phyloP scores from a whole-genome alignment of 2,329 filamentous ascomycete genomes.

The Lasiodiplodia theobromae region DNA sequence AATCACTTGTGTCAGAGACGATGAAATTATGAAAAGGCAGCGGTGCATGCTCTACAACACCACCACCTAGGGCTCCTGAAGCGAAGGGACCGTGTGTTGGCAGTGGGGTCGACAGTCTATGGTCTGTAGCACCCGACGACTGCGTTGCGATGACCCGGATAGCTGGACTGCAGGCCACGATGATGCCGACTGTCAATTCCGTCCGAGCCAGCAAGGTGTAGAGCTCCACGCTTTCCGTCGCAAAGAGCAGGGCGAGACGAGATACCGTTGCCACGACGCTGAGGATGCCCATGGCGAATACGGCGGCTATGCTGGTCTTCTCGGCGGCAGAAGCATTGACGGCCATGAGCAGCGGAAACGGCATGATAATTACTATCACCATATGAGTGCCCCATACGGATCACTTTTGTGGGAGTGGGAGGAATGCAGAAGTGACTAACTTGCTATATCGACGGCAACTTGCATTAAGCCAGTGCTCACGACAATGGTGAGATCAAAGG shows the following conservation, averaged over 20 bases:
- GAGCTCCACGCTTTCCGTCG: slow-evolving; percentile 4
- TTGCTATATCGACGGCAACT: background rate
- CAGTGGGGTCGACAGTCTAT: background rate
- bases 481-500: slow-evolving; percentile 1
- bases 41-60: background rate
- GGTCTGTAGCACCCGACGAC: background rate
- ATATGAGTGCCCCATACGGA: background rate
- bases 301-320: slow-evolving; percentile 7
- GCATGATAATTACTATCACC: background rate
- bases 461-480: background rate
- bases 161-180: slow-evolving; percentile 4
- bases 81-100: background rate
- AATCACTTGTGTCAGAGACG: background rate
- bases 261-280: background rate
- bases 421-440: background rate
- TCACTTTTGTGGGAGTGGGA: background rate
- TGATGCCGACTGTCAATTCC: slow-evolving; percentile 5
- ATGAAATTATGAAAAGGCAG: background rate
- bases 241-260: background rate
- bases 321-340: background rate
- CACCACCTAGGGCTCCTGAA: background rate
- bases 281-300: slow-evolving; percentile 13
- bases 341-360: background rate
- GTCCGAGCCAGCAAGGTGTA: slow-evolving; percentile 10
- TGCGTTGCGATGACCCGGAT: slow-evolving; percentile 1